Percentiles rank a stretch among this genome's conserved stretches.
These are phyloP conservation scores for Leccinum pellstonianum DNA, from an alignment of 768 basidiomycete genomes.

Conservation along the genomic window DNA sequence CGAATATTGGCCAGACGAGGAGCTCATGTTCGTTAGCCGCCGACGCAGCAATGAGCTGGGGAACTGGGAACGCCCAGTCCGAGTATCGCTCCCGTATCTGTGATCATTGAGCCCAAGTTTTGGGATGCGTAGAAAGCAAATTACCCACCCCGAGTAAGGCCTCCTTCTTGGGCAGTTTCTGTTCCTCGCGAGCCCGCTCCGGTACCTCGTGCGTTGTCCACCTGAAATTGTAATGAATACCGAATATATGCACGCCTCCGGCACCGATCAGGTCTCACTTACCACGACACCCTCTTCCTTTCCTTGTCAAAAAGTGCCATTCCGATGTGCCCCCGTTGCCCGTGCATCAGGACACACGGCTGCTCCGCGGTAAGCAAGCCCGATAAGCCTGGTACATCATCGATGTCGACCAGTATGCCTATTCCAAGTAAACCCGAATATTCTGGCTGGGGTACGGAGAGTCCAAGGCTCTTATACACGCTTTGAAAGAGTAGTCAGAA, in stretches of 20 bases:
- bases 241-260: neutral
- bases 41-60: slow-evolving; percentile 25
- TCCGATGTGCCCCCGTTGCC: slow-evolving; percentile 28
- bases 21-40: slow-evolving; percentile 16
- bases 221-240: slow-evolving; percentile 13
- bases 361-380: slow-evolving; percentile 18
- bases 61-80: slow-evolving; percentile 29
- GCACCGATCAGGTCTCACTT: neutral
- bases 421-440: slow-evolving; percentile 31
- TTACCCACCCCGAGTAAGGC: slow-evolving; percentile 17
- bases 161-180: slow-evolving; percentile 26
- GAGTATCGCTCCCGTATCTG: slow-evolving; percentile 29
- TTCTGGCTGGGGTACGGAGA: slow-evolving; percentile 21
- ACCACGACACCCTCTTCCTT: slow-evolving; percentile 26
- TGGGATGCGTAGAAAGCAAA: neutral
- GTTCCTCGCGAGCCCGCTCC: slow-evolving; percentile 29
- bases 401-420: slow-evolving; percentile 19
- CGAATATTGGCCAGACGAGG: slow-evolving; percentile 31
- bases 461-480: slow-evolving; percentile 23
- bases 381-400: slow-evolving; percentile 23
- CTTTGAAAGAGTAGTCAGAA: slow-evolving; percentile 14
- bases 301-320: slow-evolving; percentile 29
- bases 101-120: neutral
- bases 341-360: slow-evolving; percentile 32
- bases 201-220: slow-evolving; percentile 31